Evolutionary conservation across 225 moss, liverwort and hornwort genomes (phyloP).

Genomic region (Marchantia paleacea): DNA sequence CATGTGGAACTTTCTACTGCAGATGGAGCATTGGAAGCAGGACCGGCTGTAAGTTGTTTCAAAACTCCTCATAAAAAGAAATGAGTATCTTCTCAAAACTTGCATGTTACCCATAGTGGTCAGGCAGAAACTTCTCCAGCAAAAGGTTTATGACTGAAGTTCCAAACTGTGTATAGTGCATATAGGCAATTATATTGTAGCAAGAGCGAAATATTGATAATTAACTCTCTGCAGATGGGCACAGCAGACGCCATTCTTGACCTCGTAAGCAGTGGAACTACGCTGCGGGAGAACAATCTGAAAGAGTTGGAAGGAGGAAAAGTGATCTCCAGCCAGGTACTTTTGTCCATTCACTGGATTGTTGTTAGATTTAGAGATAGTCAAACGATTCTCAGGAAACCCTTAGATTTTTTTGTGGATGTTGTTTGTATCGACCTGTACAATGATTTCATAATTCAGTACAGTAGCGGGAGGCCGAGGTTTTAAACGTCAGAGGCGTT

Average conservation of each 20-base stretch:
- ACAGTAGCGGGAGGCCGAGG: too few relatives aligned
- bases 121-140: too few relatives aligned
- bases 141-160: neutral
- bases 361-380: too few relatives aligned
- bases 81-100: too few relatives aligned
- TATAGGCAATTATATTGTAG: neutral
- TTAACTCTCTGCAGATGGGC: conserved; percentile 63
- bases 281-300: conserved; percentile 91
- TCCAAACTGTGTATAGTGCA: neutral
- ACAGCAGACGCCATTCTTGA: conserved; percentile 98
- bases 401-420: too few relatives aligned
- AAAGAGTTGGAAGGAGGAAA: conserved; percentile 78
- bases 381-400: too few relatives aligned
- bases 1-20: conserved; percentile 83
- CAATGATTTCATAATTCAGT: too few relatives aligned
- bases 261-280: conserved; percentile 97
- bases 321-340: conserved; percentile 81
- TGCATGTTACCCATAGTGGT: too few relatives aligned
- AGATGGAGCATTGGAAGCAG: conserved; percentile 98
- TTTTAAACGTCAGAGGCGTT: too few relatives aligned
- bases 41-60: conserved; percentile 65
- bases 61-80: neutral
- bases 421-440: too few relatives aligned
- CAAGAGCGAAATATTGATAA: neutral
- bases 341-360: neutral